Percentiles rank a stretch among this genome's conserved stretches.
These are phyloP conservation scores for Datisca glomerata DNA, from an alignment of 306 rosid species.

Conservation along the genomic window DNA sequence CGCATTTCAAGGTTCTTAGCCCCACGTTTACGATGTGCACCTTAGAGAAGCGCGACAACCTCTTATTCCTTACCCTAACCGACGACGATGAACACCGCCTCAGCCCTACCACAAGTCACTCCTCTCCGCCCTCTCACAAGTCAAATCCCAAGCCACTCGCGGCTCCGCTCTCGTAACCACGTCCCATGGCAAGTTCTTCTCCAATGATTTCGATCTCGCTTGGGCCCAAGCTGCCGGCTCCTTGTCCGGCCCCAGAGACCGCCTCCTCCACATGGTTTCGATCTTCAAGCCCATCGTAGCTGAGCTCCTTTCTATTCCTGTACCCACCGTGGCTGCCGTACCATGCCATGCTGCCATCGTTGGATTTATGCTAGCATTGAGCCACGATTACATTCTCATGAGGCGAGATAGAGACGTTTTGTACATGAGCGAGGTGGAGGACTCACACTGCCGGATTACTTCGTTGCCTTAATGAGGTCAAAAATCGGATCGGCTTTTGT, in stretches of 20 bases:
- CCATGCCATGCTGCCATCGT: constrained; percentile 60
- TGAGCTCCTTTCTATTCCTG: constrained; percentile 50
- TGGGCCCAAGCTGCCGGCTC: constrained; percentile 50
- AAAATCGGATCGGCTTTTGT: constrained; percentile 35
- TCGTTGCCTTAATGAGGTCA: constrained; percentile 26
- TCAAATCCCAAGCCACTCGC: constrained; percentile 33
- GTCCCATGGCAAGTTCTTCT: constrained; percentile 53
- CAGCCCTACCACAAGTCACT: constrained; percentile 35
- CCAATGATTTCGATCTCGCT: constrained; percentile 63
- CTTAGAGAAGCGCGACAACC: constrained; percentile 42
- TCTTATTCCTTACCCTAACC: constrained; percentile 44
- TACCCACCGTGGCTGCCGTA: constrained; percentile 69
- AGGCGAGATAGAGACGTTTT: constrained; percentile 47
- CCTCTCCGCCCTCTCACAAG: constrained; percentile 26
- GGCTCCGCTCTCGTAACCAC: constrained; percentile 72
- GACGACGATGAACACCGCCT: constrained; percentile 55
- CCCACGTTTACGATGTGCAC: constrained; percentile 58
- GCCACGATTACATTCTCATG: constrained; percentile 64
- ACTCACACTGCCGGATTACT: constrained; percentile 50
- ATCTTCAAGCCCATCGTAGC: constrained; percentile 41
- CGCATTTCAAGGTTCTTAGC: no score
- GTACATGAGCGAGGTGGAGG: constrained; percentile 61
- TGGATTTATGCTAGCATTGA: constrained; percentile 39
- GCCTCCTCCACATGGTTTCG: constrained; percentile 31
- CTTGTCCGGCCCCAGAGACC: constrained; percentile 20